Base-by-base conservation (phyloP, 2,329 filamentous ascomycete species). In the Didymella keratinophila region DNA sequence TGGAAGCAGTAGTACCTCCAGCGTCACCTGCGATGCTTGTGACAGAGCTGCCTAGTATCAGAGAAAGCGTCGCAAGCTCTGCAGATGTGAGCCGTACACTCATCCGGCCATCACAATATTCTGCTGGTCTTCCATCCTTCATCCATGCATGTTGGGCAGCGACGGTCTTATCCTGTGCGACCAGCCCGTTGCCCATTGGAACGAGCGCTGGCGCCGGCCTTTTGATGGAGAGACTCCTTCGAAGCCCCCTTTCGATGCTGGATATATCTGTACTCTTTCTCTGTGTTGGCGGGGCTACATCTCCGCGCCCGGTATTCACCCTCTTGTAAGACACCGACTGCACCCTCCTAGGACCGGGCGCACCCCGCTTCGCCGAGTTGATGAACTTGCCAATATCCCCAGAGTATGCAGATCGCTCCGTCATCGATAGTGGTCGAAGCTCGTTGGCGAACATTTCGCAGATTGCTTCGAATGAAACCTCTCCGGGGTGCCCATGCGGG, bases 61-160 rank as follows among this genome's bases (percentile, higher is more conserved):
- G 44, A 8, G 72, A 68, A 5, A 76, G 64, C 5, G 72, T 56
- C 4, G 60, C 62, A 49, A 76, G 64, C 47, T 76, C 74, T 8
- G 52, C 41, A 7, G 63, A 20, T 2, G 68, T 68, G 6, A 75
- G 49, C n/a, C 49, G 60, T 1, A 74, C 43, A 12, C 43, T 52
- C 25, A 62, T 52, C 9, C 32, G 58, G 8, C 64, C 68, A 18
- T 69, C 57, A 3, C 59, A 44, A 14, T 60, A 47, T 18, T 66
- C 57, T 8, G 64, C 64, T 46, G 64, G 65, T 7, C 69, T 67
- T 3, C 72, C 56, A 20, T 73, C 65, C 18, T 68, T 60, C 48
- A 64, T 65, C 72, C 72, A 76, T 14, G 62, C 52, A n/a, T 47
- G 52, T 34, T 63, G 59, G 14, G 27, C 16, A 25, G 55, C 9